These are phyloP conservation scores for Rhododendron mucronatum DNA, from an alignment of 148 eudicot genomes.

Conservation along the genomic window DNA sequence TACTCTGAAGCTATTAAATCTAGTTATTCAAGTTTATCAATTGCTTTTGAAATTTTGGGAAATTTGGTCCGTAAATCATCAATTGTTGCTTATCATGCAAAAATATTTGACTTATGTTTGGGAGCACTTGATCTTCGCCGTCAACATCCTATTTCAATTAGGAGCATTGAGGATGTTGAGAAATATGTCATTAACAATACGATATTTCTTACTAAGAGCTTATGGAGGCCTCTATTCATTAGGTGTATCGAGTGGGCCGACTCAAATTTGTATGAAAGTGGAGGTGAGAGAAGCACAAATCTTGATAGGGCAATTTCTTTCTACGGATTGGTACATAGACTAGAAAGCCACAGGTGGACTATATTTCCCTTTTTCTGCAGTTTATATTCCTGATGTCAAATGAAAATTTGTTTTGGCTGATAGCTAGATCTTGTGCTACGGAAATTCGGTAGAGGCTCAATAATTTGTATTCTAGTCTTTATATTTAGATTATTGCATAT, in stretches of 20 bases:
- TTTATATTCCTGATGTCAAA: background rate
- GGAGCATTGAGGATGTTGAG: constrained; percentile 55
- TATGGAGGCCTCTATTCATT: constrained; percentile 88
- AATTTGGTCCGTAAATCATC: constrained; percentile 53
- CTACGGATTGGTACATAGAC: constrained; percentile 65
- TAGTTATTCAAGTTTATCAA: constrained; percentile 58
- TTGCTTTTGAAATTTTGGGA: constrained; percentile 65
- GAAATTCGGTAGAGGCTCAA: too few species aligned
- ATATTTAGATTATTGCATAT: too few species aligned
- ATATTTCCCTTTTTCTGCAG: background rate
- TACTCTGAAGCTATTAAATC: constrained; percentile 61
- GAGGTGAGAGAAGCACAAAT: constrained; percentile 24
- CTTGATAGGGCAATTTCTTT: constrained; percentile 64
- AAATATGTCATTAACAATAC: constrained; percentile 53
- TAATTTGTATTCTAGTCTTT: too few species aligned
- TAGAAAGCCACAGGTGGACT: constrained; percentile 77
- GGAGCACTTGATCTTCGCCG: constrained; percentile 82
- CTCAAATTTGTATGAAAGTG: constrained; percentile 35
- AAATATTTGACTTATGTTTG: constrained; percentile 70
- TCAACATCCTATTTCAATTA: constrained; percentile 48
- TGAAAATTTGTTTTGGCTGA: background rate
- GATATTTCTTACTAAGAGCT: constrained; percentile 72
- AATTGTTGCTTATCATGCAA: constrained; percentile 48
- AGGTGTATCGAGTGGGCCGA: constrained; percentile 85
- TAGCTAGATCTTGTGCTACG: background rate